A percentile compares a stretch with the other conserved stretches of the same genome.
Evolutionary conservation across 225 moss, liverwort and hornwort genomes (phyloP).

Genomic region (Climacium dendroides): DNA sequence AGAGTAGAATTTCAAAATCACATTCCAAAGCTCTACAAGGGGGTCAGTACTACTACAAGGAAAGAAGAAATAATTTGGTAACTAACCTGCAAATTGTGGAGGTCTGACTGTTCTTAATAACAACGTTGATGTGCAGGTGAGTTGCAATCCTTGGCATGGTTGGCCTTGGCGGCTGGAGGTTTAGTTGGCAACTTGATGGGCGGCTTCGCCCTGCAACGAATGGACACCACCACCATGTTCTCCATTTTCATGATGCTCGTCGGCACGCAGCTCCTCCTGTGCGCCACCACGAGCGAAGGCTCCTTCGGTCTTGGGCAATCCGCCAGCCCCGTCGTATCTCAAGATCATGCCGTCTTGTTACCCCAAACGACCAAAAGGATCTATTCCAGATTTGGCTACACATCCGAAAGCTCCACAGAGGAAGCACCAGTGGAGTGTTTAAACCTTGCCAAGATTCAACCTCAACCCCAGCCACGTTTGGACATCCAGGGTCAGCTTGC

Average conservation of each 20-base stretch:
- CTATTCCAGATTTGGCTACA: constrained; percentile 10
- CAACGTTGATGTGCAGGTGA: constrained; percentile 31
- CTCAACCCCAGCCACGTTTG: not conserved
- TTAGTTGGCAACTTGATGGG: constrained; percentile 66
- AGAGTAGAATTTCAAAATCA: not conserved
- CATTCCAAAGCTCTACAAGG: not conserved
- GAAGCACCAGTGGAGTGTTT: not conserved
- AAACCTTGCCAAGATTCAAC: not conserved
- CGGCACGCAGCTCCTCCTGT: constrained; percentile 46
- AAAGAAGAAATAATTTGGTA: not conserved
- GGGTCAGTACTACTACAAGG: not conserved
- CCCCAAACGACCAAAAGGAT: constrained; percentile 15
- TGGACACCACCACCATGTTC: constrained; percentile 56
- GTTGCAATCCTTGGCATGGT: constrained; percentile 74
- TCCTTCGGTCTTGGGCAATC: constrained; percentile 32
- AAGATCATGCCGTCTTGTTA: not conserved
- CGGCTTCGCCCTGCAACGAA: constrained; percentile 51
- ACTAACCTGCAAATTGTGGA: not conserved
- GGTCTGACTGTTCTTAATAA: not conserved
- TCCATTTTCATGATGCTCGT: constrained; percentile 56
- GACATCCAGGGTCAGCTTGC: constrained; percentile 28
- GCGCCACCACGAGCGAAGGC: constrained; percentile 37
- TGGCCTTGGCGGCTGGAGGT: constrained; percentile 58
- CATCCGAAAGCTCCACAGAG: not conserved
- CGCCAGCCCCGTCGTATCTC: not conserved